These are phyloP conservation scores for Medakamo hakoo DNA, from an alignment of 139 green algal species.

Conservation along the genomic window DNA sequence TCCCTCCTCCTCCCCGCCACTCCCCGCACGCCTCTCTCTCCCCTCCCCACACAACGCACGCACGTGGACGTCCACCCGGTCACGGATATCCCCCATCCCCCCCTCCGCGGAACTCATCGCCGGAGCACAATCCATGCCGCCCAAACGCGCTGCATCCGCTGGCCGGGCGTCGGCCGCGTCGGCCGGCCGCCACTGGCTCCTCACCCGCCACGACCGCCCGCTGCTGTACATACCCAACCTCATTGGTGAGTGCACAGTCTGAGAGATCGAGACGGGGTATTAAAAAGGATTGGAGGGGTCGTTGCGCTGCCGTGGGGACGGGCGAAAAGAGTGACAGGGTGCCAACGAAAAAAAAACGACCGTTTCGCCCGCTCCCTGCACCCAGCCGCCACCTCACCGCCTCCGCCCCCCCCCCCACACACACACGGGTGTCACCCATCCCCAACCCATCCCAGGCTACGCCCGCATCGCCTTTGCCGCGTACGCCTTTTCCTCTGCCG, in stretches of 20 bases:
- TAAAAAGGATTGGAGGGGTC: not conserved
- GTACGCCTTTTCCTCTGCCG: constrained; percentile 49
- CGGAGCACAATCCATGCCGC: too few relatives aligned
- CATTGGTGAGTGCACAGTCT: constrained; percentile 61
- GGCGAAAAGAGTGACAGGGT: not conserved
- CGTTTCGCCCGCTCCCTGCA: not conserved
- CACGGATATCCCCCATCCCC: too few relatives aligned
- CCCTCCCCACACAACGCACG: too few relatives aligned
- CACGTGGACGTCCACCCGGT: too few relatives aligned
- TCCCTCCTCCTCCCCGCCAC: too few relatives aligned
- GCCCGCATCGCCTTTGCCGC: constrained; percentile 40
- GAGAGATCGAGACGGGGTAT: too few relatives aligned
- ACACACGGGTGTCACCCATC: not conserved
- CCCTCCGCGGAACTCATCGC: too few relatives aligned
- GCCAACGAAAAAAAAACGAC: not conserved
- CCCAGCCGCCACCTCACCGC: not conserved
- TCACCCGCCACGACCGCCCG: constrained; percentile 37
- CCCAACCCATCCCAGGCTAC: constrained; percentile 47
- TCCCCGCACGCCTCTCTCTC: too few relatives aligned
- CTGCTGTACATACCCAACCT: constrained; percentile 73
- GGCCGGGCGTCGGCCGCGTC: too few relatives aligned
- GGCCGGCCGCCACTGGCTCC: not conserved
- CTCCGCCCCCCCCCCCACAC: not conserved
- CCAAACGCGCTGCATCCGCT: too few relatives aligned
- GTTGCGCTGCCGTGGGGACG: not conserved